Evolutionary conservation across 805 yeast genomes (phyloP).

Genomic region (Debaryomyces maramus): DNA sequence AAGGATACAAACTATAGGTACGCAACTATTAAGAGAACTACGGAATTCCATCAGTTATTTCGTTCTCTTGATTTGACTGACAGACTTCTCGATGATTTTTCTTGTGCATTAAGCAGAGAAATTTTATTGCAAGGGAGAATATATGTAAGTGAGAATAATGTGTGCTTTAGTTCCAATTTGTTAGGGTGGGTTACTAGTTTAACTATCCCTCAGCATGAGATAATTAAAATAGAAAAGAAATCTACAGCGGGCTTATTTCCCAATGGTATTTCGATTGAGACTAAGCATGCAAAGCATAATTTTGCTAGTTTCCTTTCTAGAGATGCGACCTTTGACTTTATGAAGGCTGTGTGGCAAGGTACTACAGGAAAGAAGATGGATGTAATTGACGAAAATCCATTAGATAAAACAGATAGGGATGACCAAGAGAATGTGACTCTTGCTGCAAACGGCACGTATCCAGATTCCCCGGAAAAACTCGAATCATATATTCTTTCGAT

Average conservation of each 20-base stretch:
- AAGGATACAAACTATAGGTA: constrained; percentile 59
- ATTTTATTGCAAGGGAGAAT: constrained; percentile 84
- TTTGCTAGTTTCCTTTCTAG: constrained; percentile 88
- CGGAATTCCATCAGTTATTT: constrained; percentile 78
- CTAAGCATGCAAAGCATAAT: constrained; percentile 61
- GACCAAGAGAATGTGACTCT: constrained; percentile 18
- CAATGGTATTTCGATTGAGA: constrained; percentile 77
- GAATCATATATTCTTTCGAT: constrained; percentile 42
- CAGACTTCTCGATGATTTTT: constrained; percentile 77
- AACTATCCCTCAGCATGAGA: constrained; percentile 68
- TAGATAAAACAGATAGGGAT: constrained; percentile 3
- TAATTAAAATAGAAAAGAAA: constrained; percentile 72
- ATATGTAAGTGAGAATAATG: constrained; percentile 71
- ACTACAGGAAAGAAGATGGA: constrained; percentile 28
- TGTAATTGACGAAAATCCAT: constrained; percentile 5
- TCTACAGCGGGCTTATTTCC: constrained; percentile 88
- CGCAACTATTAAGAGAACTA: constrained; percentile 62
- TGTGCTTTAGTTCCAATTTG: constrained; percentile 85
- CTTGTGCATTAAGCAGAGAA: constrained; percentile 87
- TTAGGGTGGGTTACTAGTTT: constrained; percentile 90
- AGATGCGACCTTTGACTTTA: constrained; percentile 70
- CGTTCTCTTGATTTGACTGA: constrained; percentile 67
- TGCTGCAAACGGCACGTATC: constrained; percentile 9
- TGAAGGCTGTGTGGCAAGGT: constrained; percentile 69
- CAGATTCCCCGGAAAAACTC: constrained; percentile 21